Evolutionary conservation across 352 stramenopile genomes (phyloP).

Genomic region (Phytophthora sojae): DNA sequence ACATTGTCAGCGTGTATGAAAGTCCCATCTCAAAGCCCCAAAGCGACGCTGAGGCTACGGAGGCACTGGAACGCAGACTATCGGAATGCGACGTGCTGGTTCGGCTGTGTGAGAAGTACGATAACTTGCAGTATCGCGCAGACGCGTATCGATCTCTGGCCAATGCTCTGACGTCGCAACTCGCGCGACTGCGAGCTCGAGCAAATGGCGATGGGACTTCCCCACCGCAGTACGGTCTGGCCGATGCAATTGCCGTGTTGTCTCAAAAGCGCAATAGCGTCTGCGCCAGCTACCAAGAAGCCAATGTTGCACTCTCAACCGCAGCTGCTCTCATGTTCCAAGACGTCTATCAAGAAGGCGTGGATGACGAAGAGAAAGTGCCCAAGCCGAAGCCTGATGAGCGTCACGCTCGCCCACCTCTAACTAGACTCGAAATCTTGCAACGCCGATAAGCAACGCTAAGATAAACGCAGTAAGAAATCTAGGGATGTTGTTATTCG

Average conservation of each 20-base stretch:
- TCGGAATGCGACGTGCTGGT: slow-evolving; percentile 62
- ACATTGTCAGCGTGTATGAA: slow-evolving; percentile 65
- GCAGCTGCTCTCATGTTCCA: slow-evolving; percentile 31
- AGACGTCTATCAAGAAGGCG: slow-evolving; percentile 18
- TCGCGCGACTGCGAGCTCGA: slow-evolving; percentile 45
- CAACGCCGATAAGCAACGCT: slow-evolving; percentile 16
- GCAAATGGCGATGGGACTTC: slow-evolving; percentile 22
- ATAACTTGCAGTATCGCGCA: slow-evolving; percentile 41
- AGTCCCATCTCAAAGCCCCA: slow-evolving; percentile 32
- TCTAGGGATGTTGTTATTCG: not conserved
- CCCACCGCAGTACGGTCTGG: slow-evolving; percentile 38
- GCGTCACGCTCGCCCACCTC: slow-evolving; percentile 22
- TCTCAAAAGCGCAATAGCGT: slow-evolving; percentile 51
- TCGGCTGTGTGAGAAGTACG: slow-evolving; percentile 50
- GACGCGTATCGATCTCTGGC: slow-evolving; percentile 62
- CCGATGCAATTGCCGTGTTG: slow-evolving; percentile 57
- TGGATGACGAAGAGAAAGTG: slow-evolving; percentile 11
- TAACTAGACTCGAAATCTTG: slow-evolving; percentile 41
- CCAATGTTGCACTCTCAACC: slow-evolving; percentile 32
- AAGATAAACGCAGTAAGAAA: not conserved
- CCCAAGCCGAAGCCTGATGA: slow-evolving; percentile 32
- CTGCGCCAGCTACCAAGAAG: slow-evolving; percentile 49
- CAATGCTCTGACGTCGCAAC: slow-evolving; percentile 63
- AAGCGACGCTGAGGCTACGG: slow-evolving; percentile 19
- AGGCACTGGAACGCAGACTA: slow-evolving; percentile 45